phyloP scores from a whole-genome alignment of 2,329 filamentous ascomycete genomes.

The Penicillium sp. region DNA sequence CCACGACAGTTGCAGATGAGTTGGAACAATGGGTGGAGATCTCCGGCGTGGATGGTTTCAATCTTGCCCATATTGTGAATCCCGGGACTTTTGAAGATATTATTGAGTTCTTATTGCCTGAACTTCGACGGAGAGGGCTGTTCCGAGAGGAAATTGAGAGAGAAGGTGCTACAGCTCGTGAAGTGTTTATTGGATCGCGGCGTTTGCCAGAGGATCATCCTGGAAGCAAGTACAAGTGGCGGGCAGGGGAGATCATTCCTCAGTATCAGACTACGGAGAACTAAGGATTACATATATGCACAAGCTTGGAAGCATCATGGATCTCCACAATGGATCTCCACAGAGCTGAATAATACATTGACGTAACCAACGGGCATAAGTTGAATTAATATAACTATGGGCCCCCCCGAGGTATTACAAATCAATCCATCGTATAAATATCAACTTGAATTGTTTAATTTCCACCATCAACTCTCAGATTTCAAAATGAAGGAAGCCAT shows the following conservation, averaged over 20 bases:
- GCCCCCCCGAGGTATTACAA: neutral
- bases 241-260: neutral
- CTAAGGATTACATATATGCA: neutral
- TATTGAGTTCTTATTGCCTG: constrained; percentile 22
- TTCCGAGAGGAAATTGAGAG: constrained; percentile 1
- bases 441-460: neutral
- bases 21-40: constrained; percentile 19
- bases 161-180: constrained; percentile 5
- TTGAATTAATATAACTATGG: neutral
- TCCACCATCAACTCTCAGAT: neutral
- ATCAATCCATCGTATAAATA: neutral
- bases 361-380: neutral
- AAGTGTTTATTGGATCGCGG: constrained; percentile 3
- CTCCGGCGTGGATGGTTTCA: constrained; percentile 25
- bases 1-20: constrained; percentile 6
- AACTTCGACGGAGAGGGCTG: constrained; percentile 5
- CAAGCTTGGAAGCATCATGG: neutral
- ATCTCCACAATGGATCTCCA: too few species aligned
- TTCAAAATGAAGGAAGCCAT: constrained; percentile 44
- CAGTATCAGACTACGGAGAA: neutral
- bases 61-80: constrained; percentile 19
- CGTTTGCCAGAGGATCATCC: constrained; percentile 7
- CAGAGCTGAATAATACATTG: neutral
- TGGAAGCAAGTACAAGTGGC: constrained; percentile 9
- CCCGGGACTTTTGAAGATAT: constrained; percentile 25